phyloP scores from a whole-genome alignment of 306 rosid genomes.

The Phaseolus lunatus region DNA sequence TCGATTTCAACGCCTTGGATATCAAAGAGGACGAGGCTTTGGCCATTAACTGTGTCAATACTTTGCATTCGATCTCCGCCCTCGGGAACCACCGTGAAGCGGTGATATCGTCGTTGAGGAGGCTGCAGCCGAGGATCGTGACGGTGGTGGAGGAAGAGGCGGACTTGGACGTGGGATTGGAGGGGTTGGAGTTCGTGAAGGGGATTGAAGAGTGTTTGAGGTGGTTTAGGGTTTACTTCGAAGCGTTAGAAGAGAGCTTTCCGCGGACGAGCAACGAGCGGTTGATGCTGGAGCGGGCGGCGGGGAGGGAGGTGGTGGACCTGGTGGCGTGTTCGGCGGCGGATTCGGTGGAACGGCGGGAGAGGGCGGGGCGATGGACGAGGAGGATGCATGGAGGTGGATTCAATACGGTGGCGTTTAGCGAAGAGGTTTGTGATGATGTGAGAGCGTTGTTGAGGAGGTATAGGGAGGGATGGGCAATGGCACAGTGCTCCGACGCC shows the following conservation, averaged over 20 bases:
- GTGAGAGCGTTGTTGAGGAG: conserved; percentile 84
- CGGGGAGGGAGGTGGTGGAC: conserved; percentile 86
- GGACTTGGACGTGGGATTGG: conserved; percentile 72
- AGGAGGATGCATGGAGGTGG: conserved; percentile 74
- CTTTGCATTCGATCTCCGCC: conserved; percentile 66
- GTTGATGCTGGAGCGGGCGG: conserved; percentile 75
- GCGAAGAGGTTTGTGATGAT: conserved; percentile 91
- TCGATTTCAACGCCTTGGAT: conserved; percentile 58
- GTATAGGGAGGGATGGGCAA: conserved; percentile 92
- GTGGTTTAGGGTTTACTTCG: conserved; percentile 98
- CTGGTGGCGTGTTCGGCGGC: conserved; percentile 65
- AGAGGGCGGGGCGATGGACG: conserved; percentile 75
- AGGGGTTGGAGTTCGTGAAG: conserved; percentile 76
- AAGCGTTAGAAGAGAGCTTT: conserved; percentile 84
- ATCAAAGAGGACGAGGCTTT: conserved; percentile 76
- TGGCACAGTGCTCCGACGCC: conserved; percentile 69
- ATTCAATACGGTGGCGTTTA: conserved; percentile 63
- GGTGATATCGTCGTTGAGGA: conserved; percentile 55
- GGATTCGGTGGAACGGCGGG: conserved; percentile 78
- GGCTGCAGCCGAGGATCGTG: conserved; percentile 70
- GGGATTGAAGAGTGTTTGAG: conserved; percentile 83
- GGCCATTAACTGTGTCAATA: conserved; percentile 76
- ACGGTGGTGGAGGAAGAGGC: conserved; percentile 94
- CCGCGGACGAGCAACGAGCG: conserved; percentile 72
- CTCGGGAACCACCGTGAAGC: conserved; percentile 61